Conservation (phyloP, 2,329 filamentous ascomycete species). For the Clonostachys sp. region DNA sequence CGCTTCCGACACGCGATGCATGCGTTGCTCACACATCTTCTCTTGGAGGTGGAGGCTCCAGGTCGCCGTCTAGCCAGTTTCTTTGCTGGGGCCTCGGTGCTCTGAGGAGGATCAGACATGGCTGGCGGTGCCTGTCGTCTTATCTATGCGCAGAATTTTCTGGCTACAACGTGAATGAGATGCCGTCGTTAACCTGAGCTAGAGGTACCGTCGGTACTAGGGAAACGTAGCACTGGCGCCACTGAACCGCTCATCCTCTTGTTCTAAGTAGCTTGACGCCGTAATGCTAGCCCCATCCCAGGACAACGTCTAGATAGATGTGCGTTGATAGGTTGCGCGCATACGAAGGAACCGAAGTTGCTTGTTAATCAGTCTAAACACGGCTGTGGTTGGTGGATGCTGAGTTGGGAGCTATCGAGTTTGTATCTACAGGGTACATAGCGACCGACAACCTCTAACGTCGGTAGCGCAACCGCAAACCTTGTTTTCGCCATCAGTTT, state of each 20-base stretch:
- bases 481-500: background rate
- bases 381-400: no score
- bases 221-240: no score
- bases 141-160: no score
- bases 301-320: background rate
- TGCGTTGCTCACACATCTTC: conserved; percentile 78
- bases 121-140: no score
- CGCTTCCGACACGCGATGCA: conserved; percentile 75
- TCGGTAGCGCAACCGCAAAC: background rate
- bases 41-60: conserved; percentile 47
- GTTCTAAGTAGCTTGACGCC: no score
- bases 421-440: background rate
- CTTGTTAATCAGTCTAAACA: no score
- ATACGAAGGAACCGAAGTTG: no score
- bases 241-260: no score
- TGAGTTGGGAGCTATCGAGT: background rate
- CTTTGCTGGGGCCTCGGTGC: background rate
- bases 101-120: no score
- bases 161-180: no score
- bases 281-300: background rate
- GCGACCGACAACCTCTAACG: background rate
- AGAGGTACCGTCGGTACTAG: no score
- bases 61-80: conserved; percentile 47
- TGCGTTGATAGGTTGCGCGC: background rate
- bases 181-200: no score